A percentile compares a stretch with the other conserved stretches of the same genome.
phyloP scores from a whole-genome alignment of 331 rosid genomes.

The Quercus phellos region DNA sequence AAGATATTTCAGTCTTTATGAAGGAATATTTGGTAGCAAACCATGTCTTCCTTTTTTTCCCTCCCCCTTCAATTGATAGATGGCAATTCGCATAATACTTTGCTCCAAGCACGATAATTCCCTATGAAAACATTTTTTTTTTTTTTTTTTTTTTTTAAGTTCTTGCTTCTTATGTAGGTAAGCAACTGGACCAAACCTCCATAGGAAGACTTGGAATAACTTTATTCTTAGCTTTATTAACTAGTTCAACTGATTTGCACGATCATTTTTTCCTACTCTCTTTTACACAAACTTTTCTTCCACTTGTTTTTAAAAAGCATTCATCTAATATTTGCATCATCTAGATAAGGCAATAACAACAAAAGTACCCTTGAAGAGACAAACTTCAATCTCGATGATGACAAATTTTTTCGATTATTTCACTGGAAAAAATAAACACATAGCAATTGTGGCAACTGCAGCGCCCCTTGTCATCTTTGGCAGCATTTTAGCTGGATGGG shows the following conservation, averaged over 20 bases:
- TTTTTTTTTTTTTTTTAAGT: neutral
- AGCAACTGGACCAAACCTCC: conserved; percentile 1
- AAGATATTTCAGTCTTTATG: neutral
- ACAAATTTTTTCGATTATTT: neutral
- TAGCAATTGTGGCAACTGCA: conserved; percentile 1
- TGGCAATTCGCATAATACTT: neutral
- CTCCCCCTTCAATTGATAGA: neutral
- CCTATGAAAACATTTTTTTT: neutral
- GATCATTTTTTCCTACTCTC: neutral
- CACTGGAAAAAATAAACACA: conserved; percentile 19
- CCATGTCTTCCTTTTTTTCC: too few relatives aligned
- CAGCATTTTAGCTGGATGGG: conserved; percentile 1
- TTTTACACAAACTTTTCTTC: neutral
- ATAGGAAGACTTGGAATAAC: conserved; percentile 16
- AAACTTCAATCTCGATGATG: neutral
- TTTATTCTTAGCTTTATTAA: neutral
- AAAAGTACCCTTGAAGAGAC: neutral
- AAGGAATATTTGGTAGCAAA: too few relatives aligned
- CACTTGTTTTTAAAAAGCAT: neutral
- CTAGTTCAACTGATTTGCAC: neutral
- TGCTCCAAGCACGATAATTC: neutral
- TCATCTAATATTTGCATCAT: neutral
- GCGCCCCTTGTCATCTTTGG: conserved; percentile 7
- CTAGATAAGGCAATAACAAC: too few relatives aligned
- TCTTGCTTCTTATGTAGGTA: conserved; percentile 11